phyloP scores from a whole-genome alignment of 768 basidiomycete species.

The Galerina marginata region DNA sequence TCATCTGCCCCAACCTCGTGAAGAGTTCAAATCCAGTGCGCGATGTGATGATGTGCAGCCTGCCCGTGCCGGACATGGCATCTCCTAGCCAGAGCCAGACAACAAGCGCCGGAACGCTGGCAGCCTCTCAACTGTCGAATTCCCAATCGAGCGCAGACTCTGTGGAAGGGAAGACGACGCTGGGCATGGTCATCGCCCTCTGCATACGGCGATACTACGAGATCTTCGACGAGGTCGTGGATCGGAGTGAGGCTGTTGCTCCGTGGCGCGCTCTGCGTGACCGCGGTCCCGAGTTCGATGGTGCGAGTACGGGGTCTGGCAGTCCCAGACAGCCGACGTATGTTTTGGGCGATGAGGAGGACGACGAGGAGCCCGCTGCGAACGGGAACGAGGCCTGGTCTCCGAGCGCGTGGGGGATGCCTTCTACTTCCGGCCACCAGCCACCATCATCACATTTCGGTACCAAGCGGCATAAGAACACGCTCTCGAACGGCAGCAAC shows the following conservation, averaged over 20 bases:
- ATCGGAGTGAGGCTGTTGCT: conserved; percentile 66
- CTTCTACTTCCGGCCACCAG: neutral
- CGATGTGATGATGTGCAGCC: conserved; percentile 76
- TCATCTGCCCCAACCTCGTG: conserved; percentile 81
- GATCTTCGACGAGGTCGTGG: conserved; percentile 81
- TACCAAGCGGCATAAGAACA: conserved; percentile 30
- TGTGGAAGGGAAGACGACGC: conserved; percentile 59
- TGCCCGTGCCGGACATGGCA: conserved; percentile 46
- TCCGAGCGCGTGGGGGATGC: neutral
- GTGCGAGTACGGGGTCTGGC: conserved; percentile 26
- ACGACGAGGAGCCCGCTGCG: conserved; percentile 58
- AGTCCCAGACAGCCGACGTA: conserved; percentile 21
- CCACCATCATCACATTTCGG: neutral
- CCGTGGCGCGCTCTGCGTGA: conserved; percentile 37
- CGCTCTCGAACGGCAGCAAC: conserved; percentile 26
- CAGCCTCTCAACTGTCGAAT: conserved; percentile 14
- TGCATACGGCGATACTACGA: conserved; percentile 88
- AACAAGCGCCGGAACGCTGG: conserved; percentile 1
- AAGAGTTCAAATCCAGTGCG: conserved; percentile 67
- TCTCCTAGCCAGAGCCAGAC: neutral
- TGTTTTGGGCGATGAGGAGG: conserved; percentile 52
- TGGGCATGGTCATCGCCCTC: conserved; percentile 73
- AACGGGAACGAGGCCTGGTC: neutral
- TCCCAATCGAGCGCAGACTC: conserved; percentile 27
- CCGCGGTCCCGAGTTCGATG: conserved; percentile 26